Base-by-base conservation (phyloP, 1,284 basidiomycete species). In the Trichosporon asahii region DNA sequence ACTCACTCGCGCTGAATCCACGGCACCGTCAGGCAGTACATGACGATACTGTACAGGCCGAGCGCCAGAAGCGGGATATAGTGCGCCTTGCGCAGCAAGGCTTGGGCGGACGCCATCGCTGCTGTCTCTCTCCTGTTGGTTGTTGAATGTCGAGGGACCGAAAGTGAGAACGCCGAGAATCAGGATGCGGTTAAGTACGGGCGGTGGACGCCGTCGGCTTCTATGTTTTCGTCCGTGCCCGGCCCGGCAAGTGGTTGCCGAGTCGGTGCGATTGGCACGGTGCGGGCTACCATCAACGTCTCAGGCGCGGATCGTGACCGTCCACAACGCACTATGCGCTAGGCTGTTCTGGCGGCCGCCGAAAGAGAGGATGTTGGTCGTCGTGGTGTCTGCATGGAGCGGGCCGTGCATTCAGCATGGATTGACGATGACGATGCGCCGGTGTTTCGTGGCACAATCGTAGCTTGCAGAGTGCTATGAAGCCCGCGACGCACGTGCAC, bases 1-100 rank as follows among this genome's bases (percentile, higher is more conserved):
- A 61, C 69, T 37, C 49, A 70, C 69, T 66, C 69, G 31, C 69
- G 31, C 63, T 70, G 69, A 35, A 70, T 37, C 61, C 46, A 67
- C 29, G 69, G 69, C 18, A 67, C 66, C 5, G 69, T 65, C 21
- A 66, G 29, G 33, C 61, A 35, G 27, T 57, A 25, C 15, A 70
- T 49, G 8, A 57, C 27, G 29, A 67, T 6, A 3, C 18, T 44
- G 53, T 70, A 70, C n/a, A 55, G 8, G 2, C 31, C 69, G 15
- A 35, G 44, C 23, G 66, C 25, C 18, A 33, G 27, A 6, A 67
- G 61, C 7, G 60, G 61, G n/a, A 70, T 11, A 12, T 7, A 23
- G 46, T 70, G 65, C 15, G 66, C 69, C 49, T 53, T 46, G 46
- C 66, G 35, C 33, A 70, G 66, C 21, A 70, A 31, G 18, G 27